Conservation (phyloP, 169 alveolate genomes). For the Cryptosporidium felis region DNA sequence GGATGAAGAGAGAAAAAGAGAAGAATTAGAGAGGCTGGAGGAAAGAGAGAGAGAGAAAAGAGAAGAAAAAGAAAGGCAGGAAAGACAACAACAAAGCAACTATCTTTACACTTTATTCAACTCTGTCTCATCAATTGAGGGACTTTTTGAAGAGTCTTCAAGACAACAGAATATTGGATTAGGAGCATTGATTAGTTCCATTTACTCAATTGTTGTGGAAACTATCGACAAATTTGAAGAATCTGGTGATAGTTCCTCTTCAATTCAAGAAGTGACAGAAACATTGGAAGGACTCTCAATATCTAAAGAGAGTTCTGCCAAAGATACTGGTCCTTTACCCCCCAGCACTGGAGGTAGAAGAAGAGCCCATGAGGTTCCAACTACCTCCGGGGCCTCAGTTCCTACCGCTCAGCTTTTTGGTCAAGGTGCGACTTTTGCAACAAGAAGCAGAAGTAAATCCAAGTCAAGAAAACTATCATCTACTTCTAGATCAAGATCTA, state of each 20-base stretch:
- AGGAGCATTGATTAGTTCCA: background rate
- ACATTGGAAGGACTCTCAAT: too few species aligned
- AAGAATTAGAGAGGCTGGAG: too few species aligned
- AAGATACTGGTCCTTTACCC: too few species aligned
- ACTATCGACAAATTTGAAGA: background rate
- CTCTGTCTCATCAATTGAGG: background rate
- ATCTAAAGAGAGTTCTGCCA: too few species aligned
- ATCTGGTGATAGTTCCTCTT: too few species aligned
- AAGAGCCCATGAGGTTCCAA: slow-evolving; percentile 19
- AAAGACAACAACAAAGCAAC: too few species aligned
- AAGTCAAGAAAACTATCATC: background rate
- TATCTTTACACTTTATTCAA: background rate
- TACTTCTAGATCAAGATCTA: slow-evolving; percentile 10
- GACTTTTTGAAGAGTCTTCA: background rate
- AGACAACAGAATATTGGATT: background rate
- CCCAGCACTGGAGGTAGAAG: too few species aligned
- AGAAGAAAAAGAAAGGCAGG: too few species aligned
- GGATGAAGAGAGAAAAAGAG: too few species aligned
- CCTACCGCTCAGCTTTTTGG: background rate
- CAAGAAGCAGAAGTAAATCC: background rate
- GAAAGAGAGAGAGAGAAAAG: too few species aligned
- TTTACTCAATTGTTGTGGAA: background rate
- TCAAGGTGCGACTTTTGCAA: background rate
- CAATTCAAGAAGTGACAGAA: too few species aligned
- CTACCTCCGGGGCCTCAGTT: background rate